Percentiles rank a stretch among this genome's conserved stretches.
Evolutionary conservation across 2,329 filamentous ascomycete genomes (phyloP).

Genomic region (Alternaria solani): DNA sequence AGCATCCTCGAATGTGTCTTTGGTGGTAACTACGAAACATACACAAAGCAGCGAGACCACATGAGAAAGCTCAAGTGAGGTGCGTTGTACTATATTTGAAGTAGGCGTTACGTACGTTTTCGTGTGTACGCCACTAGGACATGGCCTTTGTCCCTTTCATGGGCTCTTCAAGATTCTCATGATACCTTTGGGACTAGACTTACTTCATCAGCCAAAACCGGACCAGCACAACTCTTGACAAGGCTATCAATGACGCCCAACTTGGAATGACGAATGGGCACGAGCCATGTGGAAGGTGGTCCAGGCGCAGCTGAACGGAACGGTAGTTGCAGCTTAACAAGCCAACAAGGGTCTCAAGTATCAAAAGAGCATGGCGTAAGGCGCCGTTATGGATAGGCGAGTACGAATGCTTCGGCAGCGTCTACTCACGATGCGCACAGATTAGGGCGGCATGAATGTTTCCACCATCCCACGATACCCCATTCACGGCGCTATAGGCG

Average conservation of each 20-base stretch:
- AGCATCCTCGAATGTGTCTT: constrained; percentile 78
- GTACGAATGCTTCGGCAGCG: constrained; percentile 20
- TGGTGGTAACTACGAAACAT: constrained; percentile 80
- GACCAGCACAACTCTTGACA: constrained; percentile 2
- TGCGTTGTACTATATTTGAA: constrained; percentile 15
- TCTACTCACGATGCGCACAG: constrained; percentile 24
- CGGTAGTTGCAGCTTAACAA: background rate
- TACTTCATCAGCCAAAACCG: background rate
- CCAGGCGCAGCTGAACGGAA: background rate
- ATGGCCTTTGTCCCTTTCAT: background rate
- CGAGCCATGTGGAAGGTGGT: background rate
- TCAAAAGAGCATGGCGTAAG: background rate
- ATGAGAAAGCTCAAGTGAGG: constrained; percentile 54
- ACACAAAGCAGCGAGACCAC: constrained; percentile 72
- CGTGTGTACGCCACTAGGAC: background rate
- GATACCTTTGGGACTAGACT: background rate
- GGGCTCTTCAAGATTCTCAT: background rate
- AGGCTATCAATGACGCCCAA: background rate
- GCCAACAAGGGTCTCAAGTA: background rate
- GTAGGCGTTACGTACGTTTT: background rate
- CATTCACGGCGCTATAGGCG: constrained; percentile 11
- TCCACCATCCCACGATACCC: constrained; percentile 17
- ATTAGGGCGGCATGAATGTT: constrained; percentile 14
- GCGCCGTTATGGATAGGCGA: constrained; percentile 12
- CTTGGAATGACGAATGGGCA: background rate